Conservation (phyloP, 805 yeast genomes). For the Starmera caribaea region DNA sequence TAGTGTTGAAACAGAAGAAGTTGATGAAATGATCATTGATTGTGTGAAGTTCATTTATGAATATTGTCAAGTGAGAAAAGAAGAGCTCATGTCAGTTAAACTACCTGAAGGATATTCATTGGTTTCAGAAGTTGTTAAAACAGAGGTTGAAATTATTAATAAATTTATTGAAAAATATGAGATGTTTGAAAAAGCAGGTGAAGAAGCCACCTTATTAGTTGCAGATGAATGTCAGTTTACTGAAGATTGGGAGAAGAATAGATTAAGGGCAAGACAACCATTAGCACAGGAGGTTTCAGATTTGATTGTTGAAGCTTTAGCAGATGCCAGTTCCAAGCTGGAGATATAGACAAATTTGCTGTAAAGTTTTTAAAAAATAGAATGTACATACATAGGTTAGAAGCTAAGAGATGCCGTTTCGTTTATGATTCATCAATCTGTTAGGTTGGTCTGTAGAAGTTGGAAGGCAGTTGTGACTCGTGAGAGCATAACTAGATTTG, state of each 20-base stretch:
- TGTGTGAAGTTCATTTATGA: slow-evolving; percentile 11
- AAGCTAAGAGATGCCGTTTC: no score
- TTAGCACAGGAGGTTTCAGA: no score
- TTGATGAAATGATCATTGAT: slow-evolving; percentile 11
- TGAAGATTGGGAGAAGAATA: slow-evolving; percentile 14
- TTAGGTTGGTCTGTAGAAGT: no score
- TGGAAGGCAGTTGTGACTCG: no score
- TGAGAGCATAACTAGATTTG: no score
- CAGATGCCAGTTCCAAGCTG: no score
- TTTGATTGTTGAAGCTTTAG: no score
- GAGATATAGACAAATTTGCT: no score
- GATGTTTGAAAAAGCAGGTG: neutral
- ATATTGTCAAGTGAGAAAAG: slow-evolving; percentile 3
- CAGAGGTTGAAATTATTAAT: slow-evolving; percentile 9
- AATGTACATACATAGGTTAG: no score
- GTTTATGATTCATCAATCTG: no score
- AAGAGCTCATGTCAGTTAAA: slow-evolving; percentile 1
- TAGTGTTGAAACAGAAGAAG: slow-evolving; percentile 10
- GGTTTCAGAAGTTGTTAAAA: slow-evolving; percentile 8
- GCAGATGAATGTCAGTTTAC: slow-evolving; percentile 14
- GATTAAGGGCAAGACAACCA: slow-evolving; percentile 11
- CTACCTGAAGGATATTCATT: slow-evolving; percentile 5
- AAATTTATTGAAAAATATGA: slow-evolving; percentile 1
- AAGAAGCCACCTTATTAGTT: slow-evolving; percentile 9
- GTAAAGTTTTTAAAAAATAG: no score